phyloP scores from a whole-genome alignment of 148 eudicot species.

The Amaranthus hypochondriacus region DNA sequence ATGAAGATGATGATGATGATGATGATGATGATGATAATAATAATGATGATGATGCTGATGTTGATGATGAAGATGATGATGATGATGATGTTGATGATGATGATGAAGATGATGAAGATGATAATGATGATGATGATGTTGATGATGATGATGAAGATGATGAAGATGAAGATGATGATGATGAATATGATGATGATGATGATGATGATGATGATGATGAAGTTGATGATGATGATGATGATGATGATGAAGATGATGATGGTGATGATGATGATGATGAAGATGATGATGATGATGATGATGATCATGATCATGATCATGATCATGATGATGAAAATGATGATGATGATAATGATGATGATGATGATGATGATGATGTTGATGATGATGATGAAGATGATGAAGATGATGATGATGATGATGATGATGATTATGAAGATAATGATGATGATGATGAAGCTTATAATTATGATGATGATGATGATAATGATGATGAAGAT shows the following conservation, averaged over 20 bases:
- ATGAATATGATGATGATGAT: too few species aligned
- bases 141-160: neutral
- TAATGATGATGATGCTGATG: too few species aligned
- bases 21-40: constrained; percentile 5
- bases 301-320: neutral
- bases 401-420: neutral
- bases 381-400: neutral
- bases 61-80: too few species aligned
- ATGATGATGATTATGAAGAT: neutral
- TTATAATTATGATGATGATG: too few species aligned
- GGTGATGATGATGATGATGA: neutral
- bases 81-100: neutral
- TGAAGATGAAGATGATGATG: too few species aligned
- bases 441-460: neutral
- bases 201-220: neutral
- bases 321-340: neutral
- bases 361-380: neutral
- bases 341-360: neutral
- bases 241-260: neutral
- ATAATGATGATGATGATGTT: neutral
- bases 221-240: neutral
- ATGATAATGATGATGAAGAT: neutral
- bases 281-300: neutral
- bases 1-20: constrained; percentile 4
- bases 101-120: neutral